Evolutionary conservation across 1,284 basidiomycete genomes (phyloP).

Genomic region (Ganoderma sinense): DNA sequence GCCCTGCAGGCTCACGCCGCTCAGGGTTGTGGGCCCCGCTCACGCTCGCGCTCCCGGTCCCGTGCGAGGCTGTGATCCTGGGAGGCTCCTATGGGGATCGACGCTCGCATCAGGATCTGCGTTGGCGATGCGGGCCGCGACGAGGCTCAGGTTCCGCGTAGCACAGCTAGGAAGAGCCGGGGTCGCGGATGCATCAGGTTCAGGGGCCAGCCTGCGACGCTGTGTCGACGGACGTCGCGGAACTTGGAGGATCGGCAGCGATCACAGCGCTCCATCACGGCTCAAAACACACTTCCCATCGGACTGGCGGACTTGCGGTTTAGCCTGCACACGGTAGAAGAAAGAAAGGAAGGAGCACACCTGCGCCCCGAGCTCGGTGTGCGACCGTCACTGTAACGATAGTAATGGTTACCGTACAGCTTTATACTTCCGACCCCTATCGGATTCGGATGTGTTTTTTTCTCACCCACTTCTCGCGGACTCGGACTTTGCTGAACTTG

Average conservation of each 20-base stretch:
- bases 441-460: background rate
- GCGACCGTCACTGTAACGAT: constrained; percentile 1
- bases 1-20: background rate
- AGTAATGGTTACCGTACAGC: constrained; percentile 3
- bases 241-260: background rate
- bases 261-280: background rate
- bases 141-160: background rate
- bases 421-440: constrained; percentile 1
- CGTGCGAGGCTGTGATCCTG: background rate
- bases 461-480: background rate
- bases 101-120: background rate
- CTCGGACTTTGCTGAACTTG: background rate
- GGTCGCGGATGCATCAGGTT: background rate
- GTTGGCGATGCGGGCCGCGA: background rate
- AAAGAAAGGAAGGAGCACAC: background rate
- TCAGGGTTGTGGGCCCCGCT: background rate
- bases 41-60: background rate
- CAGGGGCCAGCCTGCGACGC: background rate
- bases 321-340: background rate
- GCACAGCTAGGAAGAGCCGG: background rate
- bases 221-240: background rate
- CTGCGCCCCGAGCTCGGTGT: background rate
- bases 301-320: background rate
- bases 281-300: background rate
- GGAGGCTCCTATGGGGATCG: background rate